A percentile compares a stretch with the other conserved stretches of the same genome.
Evolutionary conservation across 2,329 filamentous ascomycete genomes (phyloP).

Genomic region (Orbilia brochopaga): DNA sequence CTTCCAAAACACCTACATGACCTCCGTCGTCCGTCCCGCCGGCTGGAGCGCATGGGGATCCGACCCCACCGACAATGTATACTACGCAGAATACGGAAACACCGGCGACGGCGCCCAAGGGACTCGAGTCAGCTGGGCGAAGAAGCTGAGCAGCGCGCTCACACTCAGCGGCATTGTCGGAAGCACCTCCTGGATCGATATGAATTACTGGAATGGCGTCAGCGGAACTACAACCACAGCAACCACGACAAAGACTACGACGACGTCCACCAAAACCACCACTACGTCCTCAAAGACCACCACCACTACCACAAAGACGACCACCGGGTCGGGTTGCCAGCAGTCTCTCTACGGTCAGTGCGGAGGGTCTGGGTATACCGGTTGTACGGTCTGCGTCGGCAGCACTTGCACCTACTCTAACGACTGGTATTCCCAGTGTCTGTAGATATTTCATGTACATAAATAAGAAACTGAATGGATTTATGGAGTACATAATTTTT

Average conservation of each 20-base stretch:
- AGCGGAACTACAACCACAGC: constrained; percentile 19
- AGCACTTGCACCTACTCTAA: constrained; percentile 56
- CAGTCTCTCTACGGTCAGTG: constrained; percentile 54
- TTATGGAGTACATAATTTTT: too few relatives aligned
- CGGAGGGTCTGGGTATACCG: constrained; percentile 56
- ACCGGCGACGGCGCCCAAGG: constrained; percentile 65
- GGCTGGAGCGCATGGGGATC: constrained; percentile 67
- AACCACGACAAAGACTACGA: constrained; percentile 4
- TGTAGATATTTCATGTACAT: constrained; percentile 1
- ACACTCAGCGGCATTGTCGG: constrained; percentile 38
- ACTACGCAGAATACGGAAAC: constrained; percentile 68
- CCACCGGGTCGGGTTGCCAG: constrained; percentile 13
- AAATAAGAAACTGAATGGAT: too few relatives aligned
- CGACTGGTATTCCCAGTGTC: constrained; percentile 55
- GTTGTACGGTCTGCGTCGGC: constrained; percentile 56
- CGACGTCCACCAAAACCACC: neutral
- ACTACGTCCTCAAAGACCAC: constrained; percentile 12
- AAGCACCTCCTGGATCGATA: constrained; percentile 48
- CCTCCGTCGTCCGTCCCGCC: constrained; percentile 65
- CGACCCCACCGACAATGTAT: constrained; percentile 61
- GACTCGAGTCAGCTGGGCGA: constrained; percentile 59
- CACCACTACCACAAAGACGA: neutral
- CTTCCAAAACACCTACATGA: constrained; percentile 64
- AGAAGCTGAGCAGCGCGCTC: constrained; percentile 29
- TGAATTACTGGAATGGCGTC: constrained; percentile 47